A percentile compares a stretch with the other conserved stretches of the same genome.
Evolutionary conservation across 2,329 filamentous ascomycete genomes (phyloP).

Genomic region (Sclerotinia minor): DNA sequence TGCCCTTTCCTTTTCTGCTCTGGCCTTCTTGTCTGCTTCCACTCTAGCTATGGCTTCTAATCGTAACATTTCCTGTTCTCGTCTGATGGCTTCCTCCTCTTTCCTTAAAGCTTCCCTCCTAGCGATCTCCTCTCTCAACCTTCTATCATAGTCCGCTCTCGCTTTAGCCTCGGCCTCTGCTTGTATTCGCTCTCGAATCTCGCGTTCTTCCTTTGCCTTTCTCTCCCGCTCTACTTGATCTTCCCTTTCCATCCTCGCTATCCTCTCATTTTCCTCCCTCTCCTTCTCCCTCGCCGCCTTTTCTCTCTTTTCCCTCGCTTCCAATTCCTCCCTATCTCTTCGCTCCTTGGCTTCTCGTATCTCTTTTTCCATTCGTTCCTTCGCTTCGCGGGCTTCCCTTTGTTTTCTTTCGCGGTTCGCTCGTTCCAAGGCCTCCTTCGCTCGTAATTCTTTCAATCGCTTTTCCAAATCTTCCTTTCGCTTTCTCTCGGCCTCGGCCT

Average conservation of each 20-base stretch:
- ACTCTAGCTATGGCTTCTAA: conserved; percentile 28
- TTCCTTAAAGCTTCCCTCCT: conserved; percentile 28
- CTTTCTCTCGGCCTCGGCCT: conserved; percentile 60
- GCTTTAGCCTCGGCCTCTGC: conserved; percentile 53
- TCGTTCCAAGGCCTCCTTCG: conserved; percentile 52
- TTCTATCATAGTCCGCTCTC: conserved; percentile 44
- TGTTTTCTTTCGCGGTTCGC: conserved; percentile 46
- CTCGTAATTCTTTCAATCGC: conserved; percentile 55
- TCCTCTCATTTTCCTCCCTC: conserved; percentile 34
- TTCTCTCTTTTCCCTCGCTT: conserved; percentile 36
- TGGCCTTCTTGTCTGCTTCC: conserved; percentile 33
- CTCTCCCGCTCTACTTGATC: conserved; percentile 24
- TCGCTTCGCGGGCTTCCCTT: conserved; percentile 48
- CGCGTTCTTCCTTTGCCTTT: conserved; percentile 52
- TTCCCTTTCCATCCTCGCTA: conserved; percentile 31
- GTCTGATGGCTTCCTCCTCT: conserved; percentile 18
- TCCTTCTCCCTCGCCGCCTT: conserved; percentile 48
- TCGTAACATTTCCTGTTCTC: conserved; percentile 37
- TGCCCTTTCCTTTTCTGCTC: conserved; percentile 16
- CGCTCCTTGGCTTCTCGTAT: conserved; percentile 27
- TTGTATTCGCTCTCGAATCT: conserved; percentile 45
- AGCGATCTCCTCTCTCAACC: conserved; percentile 42
- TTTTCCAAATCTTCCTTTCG: conserved; percentile 57
- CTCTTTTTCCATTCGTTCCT: conserved; percentile 55
- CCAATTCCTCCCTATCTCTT: conserved; percentile 32